Base-by-base conservation (phyloP, 2,329 filamentous ascomycete genomes). In the Sphaerulina populicola region DNA sequence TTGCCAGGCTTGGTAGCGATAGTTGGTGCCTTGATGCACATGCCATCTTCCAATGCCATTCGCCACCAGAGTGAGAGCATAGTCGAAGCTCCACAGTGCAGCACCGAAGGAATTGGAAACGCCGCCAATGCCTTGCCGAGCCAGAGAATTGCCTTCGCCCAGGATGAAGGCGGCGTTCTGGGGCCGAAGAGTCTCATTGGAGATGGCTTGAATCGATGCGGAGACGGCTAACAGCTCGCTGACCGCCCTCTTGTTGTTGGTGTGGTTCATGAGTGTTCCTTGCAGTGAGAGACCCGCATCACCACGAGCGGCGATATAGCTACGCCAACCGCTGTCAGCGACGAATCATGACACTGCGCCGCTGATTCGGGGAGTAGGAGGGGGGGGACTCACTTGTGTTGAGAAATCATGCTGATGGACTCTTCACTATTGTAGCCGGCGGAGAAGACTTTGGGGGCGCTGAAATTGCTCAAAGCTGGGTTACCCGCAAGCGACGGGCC, bases 81-180 rank as follows among this genome's bases (percentile, higher is more conserved):
- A 83, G 64, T 84, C 80, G 12, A 83, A 61, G 18, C 72, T 77
- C 81, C 80, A 84, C 18, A 84, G 76, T 8, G 80, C 79, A 7
- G 80, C 81, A 29, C 81, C 81, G 63, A 84, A 84, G 0, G 77
- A 72, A 67, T 84, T 80, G 33, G 78, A 82, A 10, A 84, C 69
- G 0, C 80, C 80, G 0, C 79, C 77, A 6, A 72, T 72, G 48
- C 80, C 81, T 67, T 83, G 71, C 62, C 79, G 77, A 66, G 77
- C 82, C 6, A 84, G 73, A 4, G 76, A 80, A 66, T 84, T 84
- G 48, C 74, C 73, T 67, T 84, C 79, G 51, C 78, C 78, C 1
- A 82, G 69, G 54, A 82, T 77, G 53, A 78, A 77, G 0, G 77
- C 76, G 2, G 76, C 52, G 18, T 55, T 45, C 15, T 63, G 53